A percentile compares a stretch with the other conserved stretches of the same genome.
phyloP scores from a whole-genome alignment of 371 early-diverging fungal genomes.

The Mucor irregularis region DNA sequence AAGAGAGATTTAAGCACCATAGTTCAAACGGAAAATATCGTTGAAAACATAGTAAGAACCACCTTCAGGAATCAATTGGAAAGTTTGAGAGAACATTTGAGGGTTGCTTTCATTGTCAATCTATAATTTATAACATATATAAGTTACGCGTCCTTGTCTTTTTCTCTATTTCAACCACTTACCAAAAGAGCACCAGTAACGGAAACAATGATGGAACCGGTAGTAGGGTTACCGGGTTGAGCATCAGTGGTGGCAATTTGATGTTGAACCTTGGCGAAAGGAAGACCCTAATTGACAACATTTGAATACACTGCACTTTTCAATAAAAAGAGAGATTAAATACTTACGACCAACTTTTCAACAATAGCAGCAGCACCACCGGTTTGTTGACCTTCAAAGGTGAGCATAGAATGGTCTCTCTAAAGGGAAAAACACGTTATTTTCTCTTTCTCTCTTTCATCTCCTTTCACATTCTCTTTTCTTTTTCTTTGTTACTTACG shows the following conservation, averaged over 20 bases:
- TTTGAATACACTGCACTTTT: no score
- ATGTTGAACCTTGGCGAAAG: conserved; percentile 78
- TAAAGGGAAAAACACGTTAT: conserved; percentile 30
- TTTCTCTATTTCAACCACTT: conserved; percentile 16
- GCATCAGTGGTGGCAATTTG: conserved; percentile 72
- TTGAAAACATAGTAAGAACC: conserved; percentile 68
- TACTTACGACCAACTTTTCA: conserved; percentile 80
- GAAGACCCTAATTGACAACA: conserved; percentile 76
- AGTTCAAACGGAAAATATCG: conserved; percentile 82
- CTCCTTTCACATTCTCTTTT: background rate
- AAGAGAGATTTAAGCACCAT: conserved; percentile 22
- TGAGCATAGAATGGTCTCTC: conserved; percentile 81
- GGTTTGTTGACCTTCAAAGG: conserved; percentile 79
- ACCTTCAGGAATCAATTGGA: conserved; percentile 73
- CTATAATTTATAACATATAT: conserved; percentile 29
- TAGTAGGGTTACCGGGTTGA: conserved; percentile 67
- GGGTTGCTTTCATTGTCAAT: conserved; percentile 80
- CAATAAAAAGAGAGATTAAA: conserved; percentile 1
- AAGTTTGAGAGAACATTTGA: conserved; percentile 81
- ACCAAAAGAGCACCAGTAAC: conserved; percentile 90
- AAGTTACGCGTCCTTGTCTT: background rate
- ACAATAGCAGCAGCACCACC: conserved; percentile 62
- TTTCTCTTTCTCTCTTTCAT: background rate
- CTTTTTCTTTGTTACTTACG: conserved; percentile 53
- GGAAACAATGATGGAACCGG: conserved; percentile 63